Base-by-base conservation (phyloP, 345 rosid species). In the Linum tenue region DNA sequence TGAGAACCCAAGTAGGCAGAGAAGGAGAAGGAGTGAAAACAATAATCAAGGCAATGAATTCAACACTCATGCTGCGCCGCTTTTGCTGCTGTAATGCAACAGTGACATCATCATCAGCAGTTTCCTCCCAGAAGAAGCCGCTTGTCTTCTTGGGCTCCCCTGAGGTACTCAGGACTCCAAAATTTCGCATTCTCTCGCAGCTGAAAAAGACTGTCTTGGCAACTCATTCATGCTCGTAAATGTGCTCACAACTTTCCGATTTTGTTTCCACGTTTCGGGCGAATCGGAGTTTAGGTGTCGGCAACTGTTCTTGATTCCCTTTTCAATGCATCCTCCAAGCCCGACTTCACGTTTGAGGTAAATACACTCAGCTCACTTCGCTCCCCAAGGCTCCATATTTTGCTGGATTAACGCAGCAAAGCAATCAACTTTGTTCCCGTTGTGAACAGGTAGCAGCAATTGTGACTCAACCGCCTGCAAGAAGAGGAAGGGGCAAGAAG, bases 71-170 rank as follows among this genome's bases (percentile, higher is more conserved):
- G 76, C 77, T 88, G 1, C 91, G 98, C 65, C 94, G 98, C 71
- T 80, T 90, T 78, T 77, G 78, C 77, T 85, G 90, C 79, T 77
- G 53, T 70, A 74, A 65, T 42, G 56, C 72, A 40, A 8, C 63
- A 58, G 48, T 62, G 3, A 5, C 76, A 44, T 5, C 80, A 31
- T 65, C 73, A 39, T 12, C 74, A 64, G 66, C 76, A 10, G 9
- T 51, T 59, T 67, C 77, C 51, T 75, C 84, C 38, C 85, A 74
- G 84, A 90, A 85, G 79, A 90, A 82, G 70, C 74, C 90, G 6
- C 85, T 90, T 44, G 86, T 90, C 74, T 90, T 94, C 84, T 63
- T 94, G 66, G 99, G 97, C 65, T 86, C 99, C 73, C 97, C 98
- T 74, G 80, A 88, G 87, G 99, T 86, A 37, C 57, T 39, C 10